Conservation (phyloP, 2,329 filamentous ascomycete species). For the Aspergillus piperis region DNA sequence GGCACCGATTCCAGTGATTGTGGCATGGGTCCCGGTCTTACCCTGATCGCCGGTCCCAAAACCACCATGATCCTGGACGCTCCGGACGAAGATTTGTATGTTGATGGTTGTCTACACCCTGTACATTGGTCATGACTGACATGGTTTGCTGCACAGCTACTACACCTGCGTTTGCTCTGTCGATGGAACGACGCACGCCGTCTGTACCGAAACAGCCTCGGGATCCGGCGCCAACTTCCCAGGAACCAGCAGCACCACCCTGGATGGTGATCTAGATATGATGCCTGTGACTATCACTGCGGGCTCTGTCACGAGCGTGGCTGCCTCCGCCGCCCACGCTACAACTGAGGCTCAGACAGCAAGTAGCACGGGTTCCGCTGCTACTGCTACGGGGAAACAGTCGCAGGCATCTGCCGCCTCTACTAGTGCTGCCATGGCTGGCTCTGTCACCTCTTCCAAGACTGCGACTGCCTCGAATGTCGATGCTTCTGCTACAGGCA, state of each 20-base stretch:
- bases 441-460: not conserved
- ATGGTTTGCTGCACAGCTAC: constrained; percentile 9
- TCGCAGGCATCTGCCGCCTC: not conserved
- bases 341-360: not conserved
- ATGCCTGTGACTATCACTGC: constrained; percentile 28
- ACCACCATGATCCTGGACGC: constrained; percentile 16
- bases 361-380: not conserved
- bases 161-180: constrained; percentile 20
- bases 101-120: not conserved
- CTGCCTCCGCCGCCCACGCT: constrained; percentile 5
- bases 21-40: constrained; percentile 31
- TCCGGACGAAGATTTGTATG: constrained; percentile 12
- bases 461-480: not conserved
- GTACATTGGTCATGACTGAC: not conserved
- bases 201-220: constrained; percentile 19
- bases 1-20: constrained; percentile 24
- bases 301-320: constrained; percentile 12
- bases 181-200: constrained; percentile 18
- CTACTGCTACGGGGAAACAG: not conserved
- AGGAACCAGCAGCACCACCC: constrained; percentile 13
- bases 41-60: constrained; percentile 20
- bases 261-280: constrained; percentile 11
- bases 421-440: not conserved
- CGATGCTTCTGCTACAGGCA: not conserved
- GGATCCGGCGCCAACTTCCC: constrained; percentile 21